phyloP scores from a whole-genome alignment of 2,329 filamentous ascomycete genomes.

The Penicillium sp. region DNA sequence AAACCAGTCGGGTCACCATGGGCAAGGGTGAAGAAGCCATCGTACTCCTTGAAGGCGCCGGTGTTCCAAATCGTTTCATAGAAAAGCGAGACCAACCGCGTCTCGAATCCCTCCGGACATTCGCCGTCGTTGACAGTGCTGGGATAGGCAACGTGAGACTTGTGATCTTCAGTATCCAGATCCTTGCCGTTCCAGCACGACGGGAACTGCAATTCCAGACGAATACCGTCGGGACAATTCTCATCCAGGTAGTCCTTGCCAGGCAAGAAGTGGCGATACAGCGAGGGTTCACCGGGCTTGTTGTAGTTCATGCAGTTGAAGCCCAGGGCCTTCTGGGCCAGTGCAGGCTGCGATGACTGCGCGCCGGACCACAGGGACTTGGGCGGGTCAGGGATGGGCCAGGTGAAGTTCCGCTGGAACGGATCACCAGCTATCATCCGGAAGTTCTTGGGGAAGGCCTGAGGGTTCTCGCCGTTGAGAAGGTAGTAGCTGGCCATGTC shows the following conservation, averaged over 20 bases:
- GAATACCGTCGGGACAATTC: slow-evolving; percentile 74
- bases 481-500: slow-evolving; percentile 67
- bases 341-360: slow-evolving; percentile 62
- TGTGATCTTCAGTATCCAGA: slow-evolving; percentile 49
- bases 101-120: slow-evolving; percentile 65
- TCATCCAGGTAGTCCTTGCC: slow-evolving; percentile 72
- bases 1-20: slow-evolving; percentile 73
- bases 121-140: slow-evolving; percentile 66
- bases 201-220: slow-evolving; percentile 80
- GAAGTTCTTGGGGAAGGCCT: slow-evolving; percentile 70
- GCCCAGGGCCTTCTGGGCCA: slow-evolving; percentile 75
- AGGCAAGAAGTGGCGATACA: slow-evolving; percentile 76
- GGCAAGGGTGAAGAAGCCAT: slow-evolving; percentile 67
- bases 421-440: slow-evolving; percentile 75
- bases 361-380: slow-evolving; percentile 65
- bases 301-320: slow-evolving; percentile 93
- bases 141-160: slow-evolving; percentile 70
- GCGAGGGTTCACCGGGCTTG: slow-evolving; percentile 59
- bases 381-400: slow-evolving; percentile 59
- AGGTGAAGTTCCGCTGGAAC: slow-evolving; percentile 61
- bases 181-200: slow-evolving; percentile 80
- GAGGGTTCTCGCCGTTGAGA: slow-evolving; percentile 59
- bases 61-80: slow-evolving; percentile 84
- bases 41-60: slow-evolving; percentile 53
- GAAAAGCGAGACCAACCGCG: slow-evolving; percentile 67